These are phyloP conservation scores for Dalechampia spathulata DNA, from an alignment of 441 rosid species.

Conservation along the genomic window DNA sequence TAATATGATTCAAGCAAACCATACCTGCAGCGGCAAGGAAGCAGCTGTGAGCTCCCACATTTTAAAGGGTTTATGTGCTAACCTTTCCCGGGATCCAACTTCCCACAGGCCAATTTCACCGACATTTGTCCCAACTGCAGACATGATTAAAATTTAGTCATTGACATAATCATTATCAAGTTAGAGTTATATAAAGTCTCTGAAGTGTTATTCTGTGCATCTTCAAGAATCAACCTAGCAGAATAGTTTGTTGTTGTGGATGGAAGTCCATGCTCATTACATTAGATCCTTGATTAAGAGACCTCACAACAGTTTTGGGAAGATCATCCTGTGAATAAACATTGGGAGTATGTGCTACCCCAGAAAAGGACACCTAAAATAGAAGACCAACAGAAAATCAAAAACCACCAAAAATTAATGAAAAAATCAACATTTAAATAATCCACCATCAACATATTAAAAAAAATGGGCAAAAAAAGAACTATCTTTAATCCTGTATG, in stretches of 20 bases:
- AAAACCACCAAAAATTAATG: neutral
- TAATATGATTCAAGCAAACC: neutral
- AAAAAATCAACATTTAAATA: no score
- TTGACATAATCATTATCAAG: no score
- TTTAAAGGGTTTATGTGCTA: slow-evolving; percentile 52
- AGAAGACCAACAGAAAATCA: neutral
- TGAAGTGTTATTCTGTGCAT: neutral
- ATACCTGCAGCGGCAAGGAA: slow-evolving; percentile 57
- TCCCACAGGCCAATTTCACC: slow-evolving; percentile 82
- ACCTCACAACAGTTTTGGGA: slow-evolving; percentile 47
- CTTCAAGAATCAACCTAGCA: slow-evolving; percentile 42
- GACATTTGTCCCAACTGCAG: slow-evolving; percentile 63
- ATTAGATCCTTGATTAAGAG: slow-evolving; percentile 59
- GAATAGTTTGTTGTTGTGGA: slow-evolving; percentile 67
- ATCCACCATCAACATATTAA: no score
- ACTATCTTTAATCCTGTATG: neutral
- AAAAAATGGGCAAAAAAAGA: neutral
- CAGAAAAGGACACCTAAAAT: slow-evolving; percentile 25
- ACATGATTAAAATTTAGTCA: slow-evolving; percentile 7
- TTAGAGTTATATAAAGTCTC: no score
- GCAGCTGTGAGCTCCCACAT: slow-evolving; percentile 64
- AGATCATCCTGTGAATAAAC: slow-evolving; percentile 60
- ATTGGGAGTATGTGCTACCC: slow-evolving; percentile 51
- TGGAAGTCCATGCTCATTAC: slow-evolving; percentile 87
- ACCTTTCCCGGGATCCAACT: slow-evolving; percentile 58